Evolutionary conservation across 2,329 filamentous ascomycete species (phyloP), one percentile per base, ranked within the genome.

Genomic region (Cercospora sojina): DNA sequence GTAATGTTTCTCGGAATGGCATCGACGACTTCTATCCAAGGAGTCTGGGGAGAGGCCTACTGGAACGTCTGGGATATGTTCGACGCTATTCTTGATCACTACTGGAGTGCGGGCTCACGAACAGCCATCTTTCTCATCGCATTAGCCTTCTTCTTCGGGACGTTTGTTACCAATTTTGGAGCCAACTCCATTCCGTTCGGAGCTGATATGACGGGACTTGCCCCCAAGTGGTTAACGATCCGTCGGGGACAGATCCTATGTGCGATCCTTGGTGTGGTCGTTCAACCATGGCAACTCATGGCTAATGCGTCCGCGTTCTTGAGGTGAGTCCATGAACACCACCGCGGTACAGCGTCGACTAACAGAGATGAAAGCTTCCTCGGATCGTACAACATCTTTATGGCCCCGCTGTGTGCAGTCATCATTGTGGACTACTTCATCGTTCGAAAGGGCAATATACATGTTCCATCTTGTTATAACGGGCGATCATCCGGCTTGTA

Each of bases 251-350:
- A 79, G 5, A 81, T 83, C 59, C 75, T 79, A 7, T 75, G 76
- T 16, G 74, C 74, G 23, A 67, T 77, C 27, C 65, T 76, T 10
- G 79, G 78, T 12, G 67, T 88, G 86, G 86, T 82, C 81, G 2
- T 79, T 89, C 16, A 86, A 88, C 0, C 87, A 87, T 1, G 89
- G 87, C 87, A 88, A 87, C 78, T 89, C 64, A 79, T 89, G 27
- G 81, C 76, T 31, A 87, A 84, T 0, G 87, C 87, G 1, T 75
- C 77, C 1, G 86, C 83, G 0, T 86, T 90, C 71, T 77, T 88
- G 38, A 56, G 53, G 53, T 56, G 6, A 79, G 88, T 3, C 70
- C 68, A 2, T 10, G 9, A 5, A 51, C 13, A 16, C 2, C 1
- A 16, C 6, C 3, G n/a, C 13, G 25, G 12, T 27, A 1, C 10